Base-by-base conservation (phyloP, 2,329 filamentous ascomycete species). In the Phaeosphaeria sp. region DNA sequence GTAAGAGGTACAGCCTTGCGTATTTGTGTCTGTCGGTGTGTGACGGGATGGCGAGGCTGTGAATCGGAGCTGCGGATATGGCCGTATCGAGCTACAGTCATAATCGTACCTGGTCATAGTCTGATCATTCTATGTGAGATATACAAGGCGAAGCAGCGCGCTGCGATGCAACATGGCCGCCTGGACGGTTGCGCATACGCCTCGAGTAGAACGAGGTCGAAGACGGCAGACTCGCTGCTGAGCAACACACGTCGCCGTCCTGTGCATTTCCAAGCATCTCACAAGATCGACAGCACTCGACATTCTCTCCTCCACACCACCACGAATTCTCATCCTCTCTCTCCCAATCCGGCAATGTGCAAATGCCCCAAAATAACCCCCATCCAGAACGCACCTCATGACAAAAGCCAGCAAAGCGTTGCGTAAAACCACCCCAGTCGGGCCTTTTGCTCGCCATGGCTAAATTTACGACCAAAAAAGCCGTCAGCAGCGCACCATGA, bases 301-400 rank as follows among this genome's bases (percentile, higher is more conserved):
- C 30, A 6, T 13, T 36, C 11, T 3, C 30, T 6, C 11, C 15
- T 13, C 30, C 30, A 36, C 30, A 36, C 30, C 30, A 36, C 11
- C 11, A 36, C 30, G 8, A 36, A 3, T 36, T 3, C 11, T 11
- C 25, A n/a, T n/a, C n/a, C n/a, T n/a, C 24, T 21, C 24, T 22
- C 7, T 42, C 50, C 30, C n/a, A 39, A 52, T 25, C 8, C 18
- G 18, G 40, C 25, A 46, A 21, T 36, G 6, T 51, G 15, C 45
- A 39, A 9, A 42, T 47, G 22, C 56, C 59, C 59, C 56, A 64
- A 64, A 64, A 64, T 61, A 61, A 55, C 47, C 56, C 58, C 43
- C 18, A 42, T 56, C 25, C 39, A 56, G 56, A 13, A 24, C 17
- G 21, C 24, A n/a, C 22, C 42, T 46, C 49, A 49, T 47, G n/a